A percentile compares a stretch with the other conserved stretches of the same genome.
Conservation (phyloP, 116 monocot genomes). For the Iris pallida region DNA sequence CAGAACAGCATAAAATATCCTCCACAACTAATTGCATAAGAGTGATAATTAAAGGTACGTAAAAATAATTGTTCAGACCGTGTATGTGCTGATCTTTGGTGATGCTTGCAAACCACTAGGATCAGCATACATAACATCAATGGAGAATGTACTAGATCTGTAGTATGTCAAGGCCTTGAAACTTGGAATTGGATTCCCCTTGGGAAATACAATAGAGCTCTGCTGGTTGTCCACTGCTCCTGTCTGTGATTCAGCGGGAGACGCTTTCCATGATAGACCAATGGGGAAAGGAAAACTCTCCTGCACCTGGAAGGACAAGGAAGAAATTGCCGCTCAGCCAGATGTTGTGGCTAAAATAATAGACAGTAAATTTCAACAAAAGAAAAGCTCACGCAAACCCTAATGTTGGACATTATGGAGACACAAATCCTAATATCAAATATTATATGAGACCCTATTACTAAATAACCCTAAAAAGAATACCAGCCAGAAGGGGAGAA, state of each 20-base stretch:
- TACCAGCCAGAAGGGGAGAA: too few species aligned
- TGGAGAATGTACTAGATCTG: slow-evolving; percentile 59
- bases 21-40: not conserved
- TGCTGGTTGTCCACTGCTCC: slow-evolving; percentile 42
- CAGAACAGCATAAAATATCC: not conserved
- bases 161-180: slow-evolving; percentile 61
- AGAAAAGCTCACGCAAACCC: too few species aligned
- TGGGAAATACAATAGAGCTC: slow-evolving; percentile 63
- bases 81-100: slow-evolving; percentile 77
- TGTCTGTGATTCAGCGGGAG: slow-evolving; percentile 33
- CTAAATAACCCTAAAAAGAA: too few species aligned
- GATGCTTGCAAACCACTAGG: slow-evolving; percentile 19
- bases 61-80: slow-evolving; percentile 31
- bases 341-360: too few species aligned
- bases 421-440: too few species aligned
- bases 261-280: slow-evolving; percentile 64
- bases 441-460: too few species aligned
- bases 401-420: too few species aligned
- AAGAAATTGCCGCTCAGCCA: too few species aligned
- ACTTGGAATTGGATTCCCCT: slow-evolving; percentile 73
- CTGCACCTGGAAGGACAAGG: slow-evolving; percentile 44
- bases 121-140: slow-evolving; percentile 70
- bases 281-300: slow-evolving; percentile 77
- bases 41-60: not conserved
- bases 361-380: too few species aligned